These are phyloP conservation scores for Salix arbutifolia DNA, from an alignment of 345 rosid genomes.

Conservation along the genomic window DNA sequence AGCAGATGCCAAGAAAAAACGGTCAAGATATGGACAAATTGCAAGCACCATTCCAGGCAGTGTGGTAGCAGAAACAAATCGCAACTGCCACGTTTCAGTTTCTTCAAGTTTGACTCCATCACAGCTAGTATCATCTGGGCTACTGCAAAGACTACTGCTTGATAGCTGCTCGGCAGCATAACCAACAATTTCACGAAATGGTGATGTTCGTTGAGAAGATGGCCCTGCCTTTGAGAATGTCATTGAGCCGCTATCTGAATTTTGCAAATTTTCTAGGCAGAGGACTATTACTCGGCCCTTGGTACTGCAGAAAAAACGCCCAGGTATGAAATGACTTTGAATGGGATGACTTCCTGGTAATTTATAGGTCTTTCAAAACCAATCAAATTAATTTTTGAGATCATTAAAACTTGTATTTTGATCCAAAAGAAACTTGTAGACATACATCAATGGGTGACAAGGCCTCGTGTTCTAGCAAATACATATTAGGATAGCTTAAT, in stretches of 20 bases:
- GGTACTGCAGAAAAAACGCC: slow-evolving; percentile 51
- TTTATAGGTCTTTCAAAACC: neutral
- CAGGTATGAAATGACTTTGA: slow-evolving; percentile 12
- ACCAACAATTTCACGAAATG: slow-evolving; percentile 69
- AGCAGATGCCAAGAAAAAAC: slow-evolving; percentile 87
- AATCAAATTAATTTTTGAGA: neutral
- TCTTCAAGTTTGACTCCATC: slow-evolving; percentile 84
- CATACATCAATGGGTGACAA: neutral
- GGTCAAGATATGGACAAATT: slow-evolving; percentile 86
- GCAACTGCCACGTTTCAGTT: slow-evolving; percentile 75
- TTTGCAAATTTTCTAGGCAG: slow-evolving; percentile 61
- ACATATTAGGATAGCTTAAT: neutral
- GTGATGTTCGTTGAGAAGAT: slow-evolving; percentile 76
- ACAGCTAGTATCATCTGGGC: slow-evolving; percentile 73
- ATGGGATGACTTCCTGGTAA: neutral
- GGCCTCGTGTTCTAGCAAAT: neutral
- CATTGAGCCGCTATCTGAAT: slow-evolving; percentile 73
- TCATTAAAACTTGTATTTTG: neutral
- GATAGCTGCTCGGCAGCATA: slow-evolving; percentile 69
- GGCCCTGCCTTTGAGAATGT: slow-evolving; percentile 66
- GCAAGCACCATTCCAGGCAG: slow-evolving; percentile 94
- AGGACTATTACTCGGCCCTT: slow-evolving; percentile 85
- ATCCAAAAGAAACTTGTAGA: neutral
- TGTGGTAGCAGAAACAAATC: slow-evolving; percentile 43
- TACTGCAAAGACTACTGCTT: slow-evolving; percentile 76